phyloP scores from a whole-genome alignment of 768 basidiomycete species.

The Lactarius hatsudake region DNA sequence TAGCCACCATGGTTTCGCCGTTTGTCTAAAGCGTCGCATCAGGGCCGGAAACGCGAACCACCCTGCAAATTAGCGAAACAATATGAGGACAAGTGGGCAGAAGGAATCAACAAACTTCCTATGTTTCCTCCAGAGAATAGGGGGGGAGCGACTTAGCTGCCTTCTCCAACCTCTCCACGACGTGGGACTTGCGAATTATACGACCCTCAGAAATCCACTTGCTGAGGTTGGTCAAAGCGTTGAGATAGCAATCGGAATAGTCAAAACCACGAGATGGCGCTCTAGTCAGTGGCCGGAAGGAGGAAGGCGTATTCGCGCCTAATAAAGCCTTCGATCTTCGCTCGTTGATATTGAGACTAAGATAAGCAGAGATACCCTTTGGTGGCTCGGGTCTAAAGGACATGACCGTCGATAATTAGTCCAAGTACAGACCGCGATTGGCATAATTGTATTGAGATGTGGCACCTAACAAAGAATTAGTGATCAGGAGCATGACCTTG shows the following conservation, averaged over 20 bases:
- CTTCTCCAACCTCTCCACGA: slow-evolving; percentile 50
- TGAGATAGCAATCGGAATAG: slow-evolving; percentile 58
- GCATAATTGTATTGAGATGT: slow-evolving; percentile 83
- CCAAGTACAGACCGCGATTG: not conserved
- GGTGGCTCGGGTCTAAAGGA: slow-evolving; percentile 52
- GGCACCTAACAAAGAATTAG: slow-evolving; percentile 48
- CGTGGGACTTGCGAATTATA: slow-evolving; percentile 77
- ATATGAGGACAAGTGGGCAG: not conserved
- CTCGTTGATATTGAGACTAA: slow-evolving; percentile 45
- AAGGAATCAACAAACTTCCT: slow-evolving; percentile 58
- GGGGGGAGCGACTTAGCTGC: slow-evolving; percentile 69
- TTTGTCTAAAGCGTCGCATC: slow-evolving; percentile 9
- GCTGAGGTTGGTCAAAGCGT: slow-evolving; percentile 56
- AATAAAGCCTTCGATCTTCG: slow-evolving; percentile 81
- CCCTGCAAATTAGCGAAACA: slow-evolving; percentile 36
- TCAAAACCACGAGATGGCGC: slow-evolving; percentile 53
- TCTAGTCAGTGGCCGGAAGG: not conserved
- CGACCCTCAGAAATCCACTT: slow-evolving; percentile 60
- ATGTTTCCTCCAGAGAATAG: slow-evolving; percentile 75
- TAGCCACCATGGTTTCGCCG: not conserved
- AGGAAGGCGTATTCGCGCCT: slow-evolving; percentile 46
- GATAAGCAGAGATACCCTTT: slow-evolving; percentile 63
- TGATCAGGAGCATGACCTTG: not conserved
- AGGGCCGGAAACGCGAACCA: slow-evolving; percentile 51
- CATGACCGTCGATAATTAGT: not conserved